Evolutionary conservation across 2,329 filamentous ascomycete genomes (phyloP), one percentile per base, ranked within the genome.

Genomic region (Xylaria sp.): DNA sequence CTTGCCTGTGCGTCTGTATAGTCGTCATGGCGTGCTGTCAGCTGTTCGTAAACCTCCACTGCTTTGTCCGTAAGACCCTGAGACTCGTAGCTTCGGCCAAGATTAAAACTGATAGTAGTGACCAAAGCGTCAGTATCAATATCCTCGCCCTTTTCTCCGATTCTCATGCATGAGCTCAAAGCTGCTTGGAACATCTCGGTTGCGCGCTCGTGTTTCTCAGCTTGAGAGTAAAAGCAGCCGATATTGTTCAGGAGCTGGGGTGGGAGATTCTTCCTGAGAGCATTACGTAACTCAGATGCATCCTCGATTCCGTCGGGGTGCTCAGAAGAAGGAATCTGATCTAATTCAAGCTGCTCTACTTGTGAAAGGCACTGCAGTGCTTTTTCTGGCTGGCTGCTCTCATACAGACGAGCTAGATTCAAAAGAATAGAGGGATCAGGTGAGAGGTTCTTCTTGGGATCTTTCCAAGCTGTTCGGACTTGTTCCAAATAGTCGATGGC

Each of bases 231-330:
- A 81, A 98, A 98, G 80, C 94, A 97, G 5, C 93, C 96, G 78
- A 98, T 97, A 79, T 99, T 99, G 84, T 98, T 99, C 51, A 99
- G 86, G 2, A 98, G 85, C 77, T 97, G 94, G 4, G 96, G 96
- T 0, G 94, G 93, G 1, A 99, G 84, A 67, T 91, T 86, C 77
- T 94, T 92, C 63, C 94, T 90, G 33, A 97, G 84, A 17, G 86
- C 84, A 26, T 83, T 83, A 64, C 87, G 87, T 65, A 88, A 81
- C 36, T 88, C 86, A 3, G 84, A 85, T 66, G 91, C 88, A 62
- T 93, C 89, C 20, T 88, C 85, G 2, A 82, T 79, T 40, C 86
- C 86, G 31, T 87, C 81, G 0, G 91, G 90, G 28, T 86, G 84
- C 57, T 94, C 91, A 11, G 91, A 89, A 20, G 90, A 86, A 0